These are phyloP conservation scores for Sutorius australiensis DNA, from an alignment of 768 basidiomycete species.

Conservation along the genomic window DNA sequence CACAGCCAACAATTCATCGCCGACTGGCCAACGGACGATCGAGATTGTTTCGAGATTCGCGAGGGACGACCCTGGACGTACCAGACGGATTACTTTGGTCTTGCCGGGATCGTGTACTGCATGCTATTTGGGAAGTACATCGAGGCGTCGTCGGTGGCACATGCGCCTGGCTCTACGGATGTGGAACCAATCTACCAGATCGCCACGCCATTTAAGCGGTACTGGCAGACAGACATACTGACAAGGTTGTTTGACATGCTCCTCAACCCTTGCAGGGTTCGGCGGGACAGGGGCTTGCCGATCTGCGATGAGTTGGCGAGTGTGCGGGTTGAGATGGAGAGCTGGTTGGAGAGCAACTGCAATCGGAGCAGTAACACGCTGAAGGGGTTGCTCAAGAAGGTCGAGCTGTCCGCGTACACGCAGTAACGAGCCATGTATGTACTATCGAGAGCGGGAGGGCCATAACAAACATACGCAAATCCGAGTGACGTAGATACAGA, in stretches of 20 bases:
- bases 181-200: slow-evolving; percentile 52
- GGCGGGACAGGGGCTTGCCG: slow-evolving; percentile 60
- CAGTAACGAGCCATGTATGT: slow-evolving; percentile 9
- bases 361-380: slow-evolving; percentile 78
- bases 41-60: slow-evolving; percentile 90
- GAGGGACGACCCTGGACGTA: slow-evolving; percentile 86
- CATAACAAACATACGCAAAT: slow-evolving; percentile 18
- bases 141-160: slow-evolving; percentile 57
- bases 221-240: slow-evolving; percentile 94
- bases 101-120: slow-evolving; percentile 91
- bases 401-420: slow-evolving; percentile 52
- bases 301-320: slow-evolving; percentile 62
- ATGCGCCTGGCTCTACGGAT: slow-evolving; percentile 31
- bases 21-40: slow-evolving; percentile 85
- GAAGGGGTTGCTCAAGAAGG: slow-evolving; percentile 80
- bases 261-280: slow-evolving; percentile 72
- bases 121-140: slow-evolving; percentile 98
- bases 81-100: slow-evolving; percentile 95
- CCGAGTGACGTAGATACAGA: slow-evolving; percentile 18
- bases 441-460: neutral
- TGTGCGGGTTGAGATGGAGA: slow-evolving; percentile 79
- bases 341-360: slow-evolving; percentile 82
- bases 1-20: slow-evolving; percentile 73
- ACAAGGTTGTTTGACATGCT: slow-evolving; percentile 76
- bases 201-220: slow-evolving; percentile 79